Base-by-base conservation (phyloP, 352 stramenopile species). In the Phytophthora gonapodyides region DNA sequence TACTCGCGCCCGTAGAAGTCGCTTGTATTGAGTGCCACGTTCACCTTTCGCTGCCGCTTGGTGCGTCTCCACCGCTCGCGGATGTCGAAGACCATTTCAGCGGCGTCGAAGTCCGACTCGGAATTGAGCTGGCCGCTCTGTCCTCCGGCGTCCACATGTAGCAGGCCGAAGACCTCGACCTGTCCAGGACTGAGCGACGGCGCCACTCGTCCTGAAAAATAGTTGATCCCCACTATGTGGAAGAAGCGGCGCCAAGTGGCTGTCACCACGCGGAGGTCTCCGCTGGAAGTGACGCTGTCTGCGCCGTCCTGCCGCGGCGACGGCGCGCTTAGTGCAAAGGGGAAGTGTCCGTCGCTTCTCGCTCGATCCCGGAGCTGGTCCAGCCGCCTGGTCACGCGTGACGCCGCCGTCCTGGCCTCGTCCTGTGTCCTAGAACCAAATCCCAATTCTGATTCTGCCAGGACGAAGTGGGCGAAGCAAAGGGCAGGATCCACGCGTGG, bases 1-100 rank as follows among this genome's bases (percentile, higher is more conserved):
- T 84, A 87, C 45, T 82, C 74, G 15, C 68, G 78, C 5, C 69
- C 64, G 69, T 86, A 89, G 35, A 93, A 89, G 38, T 93, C 84
- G 17, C 64, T 87, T 16, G 57, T 74, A 46, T 91, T 89, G 41
- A 93, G 73, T 21, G 78, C 69, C 17, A 78, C 73, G n/a, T 71
- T 76, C 30, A 78, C 57, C 49, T 87, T 70, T 57, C 83, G 81
- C 50, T 82, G 70, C 16, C 84, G 72, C 45, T 89, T 87, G 19
- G 61, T 78, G 41, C 74, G 81, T 49, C 78, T 75, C 84, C 84
- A 93, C 27, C 84, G 81, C 43, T 91, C 81, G 7, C 77, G 60
- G 8, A 76, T 65, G 50, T 93, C 84, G 40, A 93, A 91, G n/a
- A 70, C 63, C 45, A 93, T 73, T 38, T 75, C 55, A 36, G 64